Evolutionary conservation across 768 basidiomycete genomes (phyloP).

Genomic region (Tulasnella sp.): DNA sequence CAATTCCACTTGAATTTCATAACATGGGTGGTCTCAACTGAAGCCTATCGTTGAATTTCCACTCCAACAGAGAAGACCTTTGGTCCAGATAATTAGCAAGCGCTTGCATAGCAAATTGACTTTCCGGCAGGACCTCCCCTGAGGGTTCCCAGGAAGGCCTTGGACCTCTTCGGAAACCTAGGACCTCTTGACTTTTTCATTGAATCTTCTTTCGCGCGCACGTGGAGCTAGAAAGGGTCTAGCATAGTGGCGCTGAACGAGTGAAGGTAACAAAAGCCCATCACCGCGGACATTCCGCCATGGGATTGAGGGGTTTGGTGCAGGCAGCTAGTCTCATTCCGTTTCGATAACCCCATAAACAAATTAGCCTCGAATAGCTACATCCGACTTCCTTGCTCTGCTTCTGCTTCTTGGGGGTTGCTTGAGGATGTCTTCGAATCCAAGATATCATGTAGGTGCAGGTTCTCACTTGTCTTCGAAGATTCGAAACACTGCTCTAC

Average conservation of each 20-base stretch:
- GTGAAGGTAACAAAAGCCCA: background rate
- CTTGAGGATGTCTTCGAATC: background rate
- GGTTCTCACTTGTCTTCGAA: background rate
- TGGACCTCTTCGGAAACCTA: background rate
- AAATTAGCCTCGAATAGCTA: background rate
- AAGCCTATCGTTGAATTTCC: background rate
- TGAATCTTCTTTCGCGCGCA: background rate
- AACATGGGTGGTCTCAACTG: background rate
- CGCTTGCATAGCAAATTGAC: background rate
- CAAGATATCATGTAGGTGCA: background rate
- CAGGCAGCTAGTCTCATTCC: background rate
- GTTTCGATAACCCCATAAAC: background rate
- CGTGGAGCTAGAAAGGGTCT: background rate
- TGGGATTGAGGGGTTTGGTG: background rate
- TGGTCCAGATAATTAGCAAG: background rate
- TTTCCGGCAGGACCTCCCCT: background rate
- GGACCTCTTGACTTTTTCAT: background rate
- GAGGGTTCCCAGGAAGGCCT: background rate
- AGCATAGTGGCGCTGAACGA: background rate
- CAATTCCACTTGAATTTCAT: background rate
- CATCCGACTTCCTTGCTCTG: background rate
- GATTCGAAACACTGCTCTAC: background rate
- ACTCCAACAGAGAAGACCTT: background rate
- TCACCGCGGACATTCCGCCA: background rate
- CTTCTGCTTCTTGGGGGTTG: background rate